Evolutionary conservation across 148 eudicot species (phyloP).

Genomic region (Amaranthus hypochondriacus): DNA sequence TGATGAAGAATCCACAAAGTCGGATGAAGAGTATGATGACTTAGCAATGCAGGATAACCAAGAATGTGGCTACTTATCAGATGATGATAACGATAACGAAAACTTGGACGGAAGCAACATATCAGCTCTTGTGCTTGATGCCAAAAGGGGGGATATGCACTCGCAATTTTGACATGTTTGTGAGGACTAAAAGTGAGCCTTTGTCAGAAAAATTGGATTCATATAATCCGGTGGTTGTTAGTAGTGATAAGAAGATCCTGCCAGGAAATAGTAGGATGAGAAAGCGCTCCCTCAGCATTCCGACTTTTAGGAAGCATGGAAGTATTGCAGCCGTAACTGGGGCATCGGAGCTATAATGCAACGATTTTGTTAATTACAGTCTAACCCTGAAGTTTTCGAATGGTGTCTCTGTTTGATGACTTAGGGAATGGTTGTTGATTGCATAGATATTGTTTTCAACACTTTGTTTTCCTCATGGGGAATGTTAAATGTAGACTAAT

Average conservation of each 20-base stretch:
- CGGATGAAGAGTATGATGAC: slow-evolving; percentile 91
- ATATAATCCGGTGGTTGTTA: slow-evolving; percentile 24
- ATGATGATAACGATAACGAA: slow-evolving; percentile 32
- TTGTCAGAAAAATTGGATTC: slow-evolving; percentile 31
- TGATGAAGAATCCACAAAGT: slow-evolving; percentile 81
- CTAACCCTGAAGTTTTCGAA: neutral
- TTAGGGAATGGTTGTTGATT: neutral
- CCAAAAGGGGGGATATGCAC: slow-evolving; percentile 31
- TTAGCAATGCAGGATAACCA: slow-evolving; percentile 72
- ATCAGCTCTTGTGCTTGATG: slow-evolving; percentile 18
- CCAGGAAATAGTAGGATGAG: slow-evolving; percentile 40
- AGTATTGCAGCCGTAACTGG: slow-evolving; percentile 20
- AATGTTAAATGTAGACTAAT: neutral
- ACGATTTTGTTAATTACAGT: neutral
- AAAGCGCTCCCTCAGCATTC: slow-evolving; percentile 64
- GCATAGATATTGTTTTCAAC: neutral
- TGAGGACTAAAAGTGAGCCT: slow-evolving; percentile 46
- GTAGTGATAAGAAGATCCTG: slow-evolving; percentile 29
- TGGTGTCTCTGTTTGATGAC: neutral
- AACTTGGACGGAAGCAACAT: slow-evolving; percentile 22
- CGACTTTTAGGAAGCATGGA: slow-evolving; percentile 40
- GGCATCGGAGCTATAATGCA: slow-evolving; percentile 12
- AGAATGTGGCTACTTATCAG: slow-evolving; percentile 50
- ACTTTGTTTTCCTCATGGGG: neutral
- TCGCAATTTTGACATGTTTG: slow-evolving; percentile 42